These are phyloP conservation scores for Aeschynomene evenia DNA, from an alignment of 306 rosid species.

Conservation along the genomic window DNA sequence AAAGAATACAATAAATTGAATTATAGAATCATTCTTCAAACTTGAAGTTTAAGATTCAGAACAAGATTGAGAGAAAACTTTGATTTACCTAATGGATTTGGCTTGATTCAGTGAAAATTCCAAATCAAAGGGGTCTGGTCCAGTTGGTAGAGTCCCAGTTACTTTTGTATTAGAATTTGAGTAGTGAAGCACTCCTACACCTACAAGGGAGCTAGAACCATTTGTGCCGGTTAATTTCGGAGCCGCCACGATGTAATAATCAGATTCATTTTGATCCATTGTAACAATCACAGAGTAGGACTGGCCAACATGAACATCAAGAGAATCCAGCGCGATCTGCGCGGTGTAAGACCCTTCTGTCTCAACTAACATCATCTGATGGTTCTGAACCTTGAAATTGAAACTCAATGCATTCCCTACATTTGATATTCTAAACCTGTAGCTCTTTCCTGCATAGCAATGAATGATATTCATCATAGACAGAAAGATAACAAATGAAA, in stretches of 20 bases:
- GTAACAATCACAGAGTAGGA: constrained; percentile 63
- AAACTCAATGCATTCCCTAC: constrained; percentile 57
- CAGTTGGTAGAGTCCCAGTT: constrained; percentile 45
- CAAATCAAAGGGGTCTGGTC: constrained; percentile 52
- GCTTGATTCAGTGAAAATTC: constrained; percentile 54
- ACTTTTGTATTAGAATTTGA: constrained; percentile 35
- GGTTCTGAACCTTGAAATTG: constrained; percentile 63
- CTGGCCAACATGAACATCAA: constrained; percentile 71
- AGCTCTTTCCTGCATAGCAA: constrained; percentile 49
- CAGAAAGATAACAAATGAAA: neutral
- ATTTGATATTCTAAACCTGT: constrained; percentile 62
- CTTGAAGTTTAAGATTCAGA: neutral
- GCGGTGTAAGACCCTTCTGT: constrained; percentile 62
- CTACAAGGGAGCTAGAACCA: constrained; percentile 32
- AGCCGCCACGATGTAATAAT: constrained; percentile 57
- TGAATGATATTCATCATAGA: no score
- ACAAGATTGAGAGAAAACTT: neutral
- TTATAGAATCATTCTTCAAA: neutral
- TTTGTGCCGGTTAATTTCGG: constrained; percentile 36
- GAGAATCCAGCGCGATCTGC: constrained; percentile 51
- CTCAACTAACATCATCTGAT: constrained; percentile 51
- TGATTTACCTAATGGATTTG: constrained; percentile 51
- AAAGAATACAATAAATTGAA: no score
- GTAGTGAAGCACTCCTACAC: constrained; percentile 50
- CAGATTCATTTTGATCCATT: constrained; percentile 49